Evolutionary conservation across 1,284 basidiomycete genomes (phyloP).

Genomic region (Exobasidium cylindrosporum): DNA sequence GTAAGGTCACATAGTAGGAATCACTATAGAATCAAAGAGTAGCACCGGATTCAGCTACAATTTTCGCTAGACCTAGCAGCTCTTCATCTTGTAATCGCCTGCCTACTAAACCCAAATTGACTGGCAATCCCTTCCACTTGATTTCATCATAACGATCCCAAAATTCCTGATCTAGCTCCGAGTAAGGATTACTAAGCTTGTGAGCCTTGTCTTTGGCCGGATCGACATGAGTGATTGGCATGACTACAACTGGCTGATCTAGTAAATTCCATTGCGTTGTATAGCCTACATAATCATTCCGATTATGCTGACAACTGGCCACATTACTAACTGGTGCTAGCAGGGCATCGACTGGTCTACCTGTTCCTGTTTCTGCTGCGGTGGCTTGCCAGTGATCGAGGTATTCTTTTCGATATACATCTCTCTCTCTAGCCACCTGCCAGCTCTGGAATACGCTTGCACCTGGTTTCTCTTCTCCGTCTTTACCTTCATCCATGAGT

Average conservation of each 20-base stretch:
- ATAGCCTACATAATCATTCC: slow-evolving; percentile 59
- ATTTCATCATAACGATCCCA: slow-evolving; percentile 18
- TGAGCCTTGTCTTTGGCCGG: slow-evolving; percentile 5
- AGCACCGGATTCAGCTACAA: slow-evolving; percentile 29
- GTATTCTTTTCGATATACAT: slow-evolving; percentile 61
- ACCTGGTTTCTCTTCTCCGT: slow-evolving; percentile 12
- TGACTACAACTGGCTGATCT: slow-evolving; percentile 67
- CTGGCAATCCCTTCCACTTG: slow-evolving; percentile 11
- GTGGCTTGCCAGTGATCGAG: slow-evolving; percentile 64
- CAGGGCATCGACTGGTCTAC: slow-evolving; percentile 64
- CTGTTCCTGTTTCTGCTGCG: slow-evolving; percentile 58
- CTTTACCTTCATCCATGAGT: slow-evolving; percentile 15
- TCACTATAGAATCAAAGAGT: slow-evolving; percentile 14
- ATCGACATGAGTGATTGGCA: slow-evolving; percentile 59
- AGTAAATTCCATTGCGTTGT: slow-evolving; percentile 69
- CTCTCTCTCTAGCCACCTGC: slow-evolving; percentile 58
- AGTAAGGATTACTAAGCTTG: slow-evolving; percentile 16
- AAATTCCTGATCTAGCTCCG: slow-evolving; percentile 17
- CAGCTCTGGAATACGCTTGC: slow-evolving; percentile 62
- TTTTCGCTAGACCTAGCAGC: slow-evolving; percentile 22
- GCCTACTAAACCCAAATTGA: slow-evolving; percentile 13
- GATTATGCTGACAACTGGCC: slow-evolving; percentile 62
- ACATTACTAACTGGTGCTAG: slow-evolving; percentile 63
- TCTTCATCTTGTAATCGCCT: slow-evolving; percentile 14
- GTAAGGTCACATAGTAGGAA: no score